phyloP scores from a whole-genome alignment of 1,139 yeast genomes.

The Zygosaccharomyces pseudobailii region DNA sequence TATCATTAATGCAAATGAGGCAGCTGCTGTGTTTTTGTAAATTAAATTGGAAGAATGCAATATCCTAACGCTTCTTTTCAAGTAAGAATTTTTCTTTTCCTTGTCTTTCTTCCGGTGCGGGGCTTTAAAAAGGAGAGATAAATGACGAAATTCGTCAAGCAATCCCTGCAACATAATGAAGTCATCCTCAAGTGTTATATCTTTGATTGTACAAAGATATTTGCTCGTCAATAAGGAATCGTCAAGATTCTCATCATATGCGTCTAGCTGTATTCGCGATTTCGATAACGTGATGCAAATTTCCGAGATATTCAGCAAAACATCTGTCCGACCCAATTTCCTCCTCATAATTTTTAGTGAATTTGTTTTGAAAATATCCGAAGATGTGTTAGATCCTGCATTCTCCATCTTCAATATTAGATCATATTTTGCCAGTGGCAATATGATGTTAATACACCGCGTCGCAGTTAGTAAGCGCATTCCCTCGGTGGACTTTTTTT shows the following conservation, averaged over 20 bases:
- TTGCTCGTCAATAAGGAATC: conserved; percentile 10
- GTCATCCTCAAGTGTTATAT: conserved; percentile 14
- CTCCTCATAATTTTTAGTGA: conserved; percentile 2
- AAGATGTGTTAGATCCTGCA: conserved; percentile 3
- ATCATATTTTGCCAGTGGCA: conserved; percentile 3
- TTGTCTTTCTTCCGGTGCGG: conserved; percentile 1
- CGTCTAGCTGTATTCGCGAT: conserved; percentile 8
- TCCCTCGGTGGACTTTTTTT: neutral
- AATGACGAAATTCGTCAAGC: conserved; percentile 1
- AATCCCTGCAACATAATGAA: conserved; percentile 11
- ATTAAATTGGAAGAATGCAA: conserved; percentile 26
- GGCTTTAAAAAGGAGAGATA: conserved; percentile 1
- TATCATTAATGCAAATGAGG: conserved; percentile 20
- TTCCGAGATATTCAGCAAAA: conserved; percentile 2
- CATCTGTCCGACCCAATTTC: neutral
- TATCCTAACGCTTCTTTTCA: conserved; percentile 26
- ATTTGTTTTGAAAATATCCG: conserved; percentile 6
- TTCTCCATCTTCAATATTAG: conserved; percentile 2
- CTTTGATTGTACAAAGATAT: conserved; percentile 14
- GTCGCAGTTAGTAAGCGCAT: neutral
- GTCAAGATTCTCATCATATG: conserved; percentile 13
- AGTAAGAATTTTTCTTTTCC: conserved; percentile 2
- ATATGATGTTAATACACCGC: conserved; percentile 1
- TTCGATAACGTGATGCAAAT: conserved; percentile 6
- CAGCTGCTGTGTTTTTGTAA: conserved; percentile 26